Base-by-base conservation (phyloP, 768 basidiomycete species). In the Polyporus arcularius region DNA sequence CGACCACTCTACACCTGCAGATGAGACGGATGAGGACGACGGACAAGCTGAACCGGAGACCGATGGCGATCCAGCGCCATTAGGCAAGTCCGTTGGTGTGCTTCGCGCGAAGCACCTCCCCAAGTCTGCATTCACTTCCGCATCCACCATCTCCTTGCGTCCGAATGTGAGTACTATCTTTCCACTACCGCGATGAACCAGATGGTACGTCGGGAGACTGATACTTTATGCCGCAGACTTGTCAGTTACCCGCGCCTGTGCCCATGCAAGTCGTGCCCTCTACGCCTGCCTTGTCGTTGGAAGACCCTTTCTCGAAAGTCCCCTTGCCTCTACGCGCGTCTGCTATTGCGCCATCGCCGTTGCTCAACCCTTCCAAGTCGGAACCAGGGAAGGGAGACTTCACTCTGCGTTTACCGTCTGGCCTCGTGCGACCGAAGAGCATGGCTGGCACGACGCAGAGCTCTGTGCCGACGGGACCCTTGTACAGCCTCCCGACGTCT, bases 81-180 rank as follows among this genome's bases (percentile, higher is more conserved):
- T 61, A 31, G 32, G 45, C 16, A 65, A 61, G 58, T 57, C 59
- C 62, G 67, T 15, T 40, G 73, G 18, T 10, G 57, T 21, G 49
- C 80, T 89, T 30, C 80, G 86, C 43, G 79, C 87, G 0, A 82
- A 81, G 30, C 76, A 82, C 61, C 82, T 90, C 11, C 86, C 89
- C 16, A 82, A 80, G 71, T 75, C 82, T 14, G 89, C 89, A 0
- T 90, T 90, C 70, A 82, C 82, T 8, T 71, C 80, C 48, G 76
- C 80, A 57, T 79, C 77, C 40, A 81, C 79, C 49, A 47, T 63
- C 7, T 54, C 62, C 8, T 28, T 64, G 61, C 31, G 72, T 61
- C 65, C 70, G 31, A 53, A 61, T 65, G 60, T 68, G 58, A 41
- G 64, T 55, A 30, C 11, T 11, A 35, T 35, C 35, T 35, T 35